These are phyloP conservation scores for Eucalyptus erythrocorys DNA, from an alignment of 345 rosid species.

Conservation along the genomic window DNA sequence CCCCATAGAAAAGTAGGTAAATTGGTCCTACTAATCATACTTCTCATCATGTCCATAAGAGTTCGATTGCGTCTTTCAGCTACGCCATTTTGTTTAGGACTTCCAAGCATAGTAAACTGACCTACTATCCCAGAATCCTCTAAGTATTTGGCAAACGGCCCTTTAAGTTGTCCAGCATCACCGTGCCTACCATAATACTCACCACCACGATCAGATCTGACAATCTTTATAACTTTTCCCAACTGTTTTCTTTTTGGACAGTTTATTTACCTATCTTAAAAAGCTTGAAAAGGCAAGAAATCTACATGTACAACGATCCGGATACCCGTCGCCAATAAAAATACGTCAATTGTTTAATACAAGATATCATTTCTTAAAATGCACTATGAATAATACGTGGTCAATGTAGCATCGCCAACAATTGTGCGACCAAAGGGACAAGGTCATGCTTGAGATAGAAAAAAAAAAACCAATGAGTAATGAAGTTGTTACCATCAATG, in stretches of 20 bases:
- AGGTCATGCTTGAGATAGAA: neutral
- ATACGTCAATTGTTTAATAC: neutral
- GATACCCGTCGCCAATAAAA: neutral
- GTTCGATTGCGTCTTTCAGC: too few relatives aligned
- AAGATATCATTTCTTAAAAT: neutral
- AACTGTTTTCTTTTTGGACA: neutral
- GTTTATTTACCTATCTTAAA: neutral
- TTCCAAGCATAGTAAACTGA: too few relatives aligned
- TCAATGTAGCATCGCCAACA: neutral
- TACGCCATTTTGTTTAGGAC: too few relatives aligned
- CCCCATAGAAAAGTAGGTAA: too few relatives aligned
- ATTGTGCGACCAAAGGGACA: accelerated
- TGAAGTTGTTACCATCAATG: neutral
- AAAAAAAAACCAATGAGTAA: neutral
- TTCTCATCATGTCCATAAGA: too few relatives aligned
- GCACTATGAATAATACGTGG: neutral
- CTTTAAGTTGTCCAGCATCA: too few relatives aligned
- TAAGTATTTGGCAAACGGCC: too few relatives aligned
- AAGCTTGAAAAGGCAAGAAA: neutral
- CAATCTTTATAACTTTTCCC: too few relatives aligned
- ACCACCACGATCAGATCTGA: too few relatives aligned
- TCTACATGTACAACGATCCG: neutral
- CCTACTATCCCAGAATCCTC: too few relatives aligned
- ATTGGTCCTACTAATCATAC: too few relatives aligned
- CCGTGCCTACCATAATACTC: too few relatives aligned